Conservation (phyloP, 2,329 filamentous ascomycete genomes). For the Onygena corvina region DNA sequence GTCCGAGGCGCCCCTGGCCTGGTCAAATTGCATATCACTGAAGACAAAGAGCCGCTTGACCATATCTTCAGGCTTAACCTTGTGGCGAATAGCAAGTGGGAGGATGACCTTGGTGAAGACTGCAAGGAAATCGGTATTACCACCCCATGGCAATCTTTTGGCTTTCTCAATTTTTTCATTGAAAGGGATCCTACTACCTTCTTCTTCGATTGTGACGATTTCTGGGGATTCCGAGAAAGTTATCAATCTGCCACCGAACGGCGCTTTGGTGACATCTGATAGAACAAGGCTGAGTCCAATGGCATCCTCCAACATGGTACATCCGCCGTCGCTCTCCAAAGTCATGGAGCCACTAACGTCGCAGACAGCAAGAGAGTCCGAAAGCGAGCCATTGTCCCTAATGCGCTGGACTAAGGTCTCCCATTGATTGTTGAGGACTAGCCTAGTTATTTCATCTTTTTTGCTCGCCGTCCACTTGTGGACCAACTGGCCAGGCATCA, state of each 20-base stretch:
- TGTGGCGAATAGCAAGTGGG: slow-evolving; percentile 41
- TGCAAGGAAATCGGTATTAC: slow-evolving; percentile 42
- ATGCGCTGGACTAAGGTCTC: slow-evolving; percentile 46
- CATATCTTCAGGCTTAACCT: slow-evolving; percentile 46
- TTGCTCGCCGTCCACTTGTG: slow-evolving; percentile 21
- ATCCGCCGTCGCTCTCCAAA: slow-evolving; percentile 36
- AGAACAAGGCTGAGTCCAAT: slow-evolving; percentile 47
- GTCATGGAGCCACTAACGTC: slow-evolving; percentile 48
- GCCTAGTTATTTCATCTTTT: neutral
- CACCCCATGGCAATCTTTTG: slow-evolving; percentile 26
- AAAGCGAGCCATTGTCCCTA: slow-evolving; percentile 43
- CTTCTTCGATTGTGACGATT: slow-evolving; percentile 29
- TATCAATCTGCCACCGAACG: slow-evolving; percentile 46
- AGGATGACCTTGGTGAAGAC: slow-evolving; percentile 46
- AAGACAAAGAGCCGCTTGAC: slow-evolving; percentile 51
- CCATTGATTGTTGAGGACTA: slow-evolving; percentile 42
- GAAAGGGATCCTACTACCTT: slow-evolving; percentile 20
- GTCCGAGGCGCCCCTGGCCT: slow-evolving; percentile 18
- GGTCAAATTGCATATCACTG: slow-evolving; percentile 50
- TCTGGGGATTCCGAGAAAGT: slow-evolving; percentile 38
- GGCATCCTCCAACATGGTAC: slow-evolving; percentile 41
- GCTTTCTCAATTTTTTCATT: slow-evolving; percentile 34
- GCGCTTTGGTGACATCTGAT: slow-evolving; percentile 41
- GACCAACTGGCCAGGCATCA: slow-evolving; percentile 44
- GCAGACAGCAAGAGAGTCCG: slow-evolving; percentile 45